A percentile compares a stretch with the other conserved stretches of the same genome.
These are phyloP conservation scores for Cymbopogon citratus DNA, from an alignment of 176 grass and related monocot species.

Conservation along the genomic window DNA sequence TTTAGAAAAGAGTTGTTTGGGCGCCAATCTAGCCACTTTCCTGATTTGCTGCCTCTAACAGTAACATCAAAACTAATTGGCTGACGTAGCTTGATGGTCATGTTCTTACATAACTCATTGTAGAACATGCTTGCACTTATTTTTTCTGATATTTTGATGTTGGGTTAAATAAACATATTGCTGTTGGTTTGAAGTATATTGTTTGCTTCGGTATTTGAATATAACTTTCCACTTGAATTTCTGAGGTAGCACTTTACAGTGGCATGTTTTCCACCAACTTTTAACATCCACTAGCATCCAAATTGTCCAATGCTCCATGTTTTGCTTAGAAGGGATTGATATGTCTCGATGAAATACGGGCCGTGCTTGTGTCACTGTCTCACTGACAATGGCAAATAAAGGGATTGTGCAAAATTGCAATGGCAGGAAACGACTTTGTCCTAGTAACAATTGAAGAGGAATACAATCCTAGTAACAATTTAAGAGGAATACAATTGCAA, in stretches of 20 bases:
- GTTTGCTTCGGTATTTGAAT: not conserved
- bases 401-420: not conserved
- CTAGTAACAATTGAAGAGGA: not conserved
- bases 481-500: slow-evolving; percentile 1
- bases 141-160: not conserved
- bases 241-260: not conserved
- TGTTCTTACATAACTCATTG: not conserved
- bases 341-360: not conserved
- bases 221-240: not conserved
- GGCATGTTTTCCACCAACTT: not conserved
- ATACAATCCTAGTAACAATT: not conserved
- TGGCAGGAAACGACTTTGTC: not conserved
- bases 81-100: too few species aligned
- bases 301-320: not conserved
- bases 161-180: not conserved
- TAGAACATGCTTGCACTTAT: not conserved
- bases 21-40: too few species aligned
- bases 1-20: too few species aligned
- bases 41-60: too few species aligned
- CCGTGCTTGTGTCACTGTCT: not conserved
- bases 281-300: not conserved
- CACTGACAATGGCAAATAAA: not conserved
- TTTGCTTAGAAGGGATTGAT: not conserved
- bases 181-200: not conserved
- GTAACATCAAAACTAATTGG: not conserved